Percentiles rank a stretch among this genome's conserved stretches.
These are phyloP conservation scores for Russula abietina DNA, from an alignment of 768 basidiomycete species.

Conservation along the genomic window DNA sequence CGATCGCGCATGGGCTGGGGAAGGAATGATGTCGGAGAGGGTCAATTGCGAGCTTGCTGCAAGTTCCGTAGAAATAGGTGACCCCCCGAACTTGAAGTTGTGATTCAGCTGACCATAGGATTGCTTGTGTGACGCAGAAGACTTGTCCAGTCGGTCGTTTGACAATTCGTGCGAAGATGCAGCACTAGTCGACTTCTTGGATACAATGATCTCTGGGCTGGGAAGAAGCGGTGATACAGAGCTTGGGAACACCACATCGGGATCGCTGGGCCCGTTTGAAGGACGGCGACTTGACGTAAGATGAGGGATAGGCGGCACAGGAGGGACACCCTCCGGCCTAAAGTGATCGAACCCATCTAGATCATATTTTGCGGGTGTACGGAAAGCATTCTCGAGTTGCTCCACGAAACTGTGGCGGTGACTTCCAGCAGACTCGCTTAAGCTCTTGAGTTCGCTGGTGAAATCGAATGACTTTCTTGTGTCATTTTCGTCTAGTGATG, in stretches of 20 bases:
- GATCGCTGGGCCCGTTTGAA: slow-evolving; percentile 21
- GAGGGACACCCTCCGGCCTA: slow-evolving; percentile 37
- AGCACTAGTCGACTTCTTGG: neutral
- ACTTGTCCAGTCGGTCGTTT: slow-evolving; percentile 19
- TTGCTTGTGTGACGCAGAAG: slow-evolving; percentile 34
- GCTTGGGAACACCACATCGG: neutral
- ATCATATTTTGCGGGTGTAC: slow-evolving; percentile 66
- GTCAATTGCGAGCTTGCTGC: slow-evolving; percentile 41
- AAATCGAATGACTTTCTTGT: slow-evolving; percentile 83
- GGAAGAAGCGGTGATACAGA: slow-evolving; percentile 14
- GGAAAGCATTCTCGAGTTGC: slow-evolving; percentile 72
- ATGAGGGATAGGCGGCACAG: slow-evolving; percentile 47
- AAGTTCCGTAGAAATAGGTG: slow-evolving; percentile 24
- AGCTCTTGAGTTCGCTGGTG: slow-evolving; percentile 65
- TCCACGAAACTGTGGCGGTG: slow-evolving; percentile 74
- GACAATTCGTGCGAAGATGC: slow-evolving; percentile 3
- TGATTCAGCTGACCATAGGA: slow-evolving; percentile 65
- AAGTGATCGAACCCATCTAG: slow-evolving; percentile 41
- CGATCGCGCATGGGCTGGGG: slow-evolving; percentile 46
- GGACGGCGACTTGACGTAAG: slow-evolving; percentile 14
- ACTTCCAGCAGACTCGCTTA: slow-evolving; percentile 64
- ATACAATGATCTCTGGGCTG: slow-evolving; percentile 21
- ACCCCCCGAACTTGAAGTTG: slow-evolving; percentile 72
- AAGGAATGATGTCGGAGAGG: slow-evolving; percentile 71
- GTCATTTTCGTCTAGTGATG: slow-evolving; percentile 47